phyloP scores from a whole-genome alignment of 805 yeast species.

The Nakazawaea molendinolei region DNA sequence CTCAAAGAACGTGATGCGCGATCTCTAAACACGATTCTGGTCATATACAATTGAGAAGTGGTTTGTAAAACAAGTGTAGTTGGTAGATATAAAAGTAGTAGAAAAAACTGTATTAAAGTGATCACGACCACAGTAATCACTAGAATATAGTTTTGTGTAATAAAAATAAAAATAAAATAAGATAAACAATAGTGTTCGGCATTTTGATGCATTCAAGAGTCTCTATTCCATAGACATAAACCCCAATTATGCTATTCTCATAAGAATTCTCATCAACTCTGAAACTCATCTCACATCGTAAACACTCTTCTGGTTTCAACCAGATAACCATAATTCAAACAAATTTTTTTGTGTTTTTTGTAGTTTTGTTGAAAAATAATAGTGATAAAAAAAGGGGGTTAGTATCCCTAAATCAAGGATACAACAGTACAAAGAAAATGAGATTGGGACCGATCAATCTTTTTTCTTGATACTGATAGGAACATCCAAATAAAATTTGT shows the following conservation, averaged over 20 bases:
- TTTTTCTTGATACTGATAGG: slow-evolving; percentile 10
- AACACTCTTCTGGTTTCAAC: no score
- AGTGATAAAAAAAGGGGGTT: no score
- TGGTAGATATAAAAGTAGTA: no score
- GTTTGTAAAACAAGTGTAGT: no score
- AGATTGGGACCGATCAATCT: slow-evolving; percentile 7
- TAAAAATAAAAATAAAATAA: background rate
- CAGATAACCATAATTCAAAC: no score
- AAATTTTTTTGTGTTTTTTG: slow-evolving; percentile 1
- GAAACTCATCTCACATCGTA: background rate
- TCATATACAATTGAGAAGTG: no score
- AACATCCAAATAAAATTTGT: slow-evolving; percentile 11
- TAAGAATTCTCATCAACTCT: background rate
- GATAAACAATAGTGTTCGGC: background rate
- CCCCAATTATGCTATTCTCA: background rate
- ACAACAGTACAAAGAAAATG: background rate
- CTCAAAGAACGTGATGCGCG: no score
- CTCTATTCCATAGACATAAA: background rate
- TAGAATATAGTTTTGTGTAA: background rate
- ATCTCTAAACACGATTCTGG: no score
- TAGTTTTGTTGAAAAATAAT: no score
- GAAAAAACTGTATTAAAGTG: background rate
- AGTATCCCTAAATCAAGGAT: no score
- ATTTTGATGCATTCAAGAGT: background rate
- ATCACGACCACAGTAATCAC: background rate